Evolutionary conservation across 129 eudicot species (phyloP), one percentile per base, ranked within the genome.

Genomic region (Centella asiatica): DNA sequence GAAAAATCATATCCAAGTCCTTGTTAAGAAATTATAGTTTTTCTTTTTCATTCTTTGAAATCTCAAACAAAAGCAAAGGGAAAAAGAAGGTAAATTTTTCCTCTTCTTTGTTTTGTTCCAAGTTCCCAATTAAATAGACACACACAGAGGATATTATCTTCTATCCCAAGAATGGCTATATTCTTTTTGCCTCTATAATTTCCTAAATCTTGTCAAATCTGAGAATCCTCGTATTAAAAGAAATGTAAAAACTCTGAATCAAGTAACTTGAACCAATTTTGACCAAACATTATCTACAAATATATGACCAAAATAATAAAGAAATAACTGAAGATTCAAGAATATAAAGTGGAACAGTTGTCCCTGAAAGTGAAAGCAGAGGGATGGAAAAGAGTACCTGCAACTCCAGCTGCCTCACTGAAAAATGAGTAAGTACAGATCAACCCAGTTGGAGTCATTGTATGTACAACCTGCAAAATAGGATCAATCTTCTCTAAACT

Each of bases 361-460:
- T 7, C 34, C 14, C 39, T 13, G 18, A 17, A 60, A 62, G 1
- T 44, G 42, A 42, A 25, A 27, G 28, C 34, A 33, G 18, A 18
- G 58, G 42, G 42, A 44, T 7, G 44, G 34, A 26, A 37, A n/a
- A 58, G 37, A 18, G 17, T 55, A 79, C 85, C 85, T 57, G 75
- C 72, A 79, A 74, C 64, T 67, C 81, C 85, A 71, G 78, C 85
- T 37, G 66, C 80, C 40, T 57, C 66, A 49, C 80, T 74, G 64
- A 54, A 55, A 29, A 71, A 2, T 61, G 84, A 74, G 50, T 70
- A 75, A 62, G 84, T 67, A 13, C 80, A 74, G 64, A 67, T 65
- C 33, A 74, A 56, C 49, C 57, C 71, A 52, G 18, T 62, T 47
- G 55, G 62, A 70, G 29, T 54, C 84, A 74, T 78, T 45, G 50